These are phyloP conservation scores for Xylariaceae sp. DNA, from an alignment of 2,329 filamentous ascomycete genomes.

Conservation along the genomic window DNA sequence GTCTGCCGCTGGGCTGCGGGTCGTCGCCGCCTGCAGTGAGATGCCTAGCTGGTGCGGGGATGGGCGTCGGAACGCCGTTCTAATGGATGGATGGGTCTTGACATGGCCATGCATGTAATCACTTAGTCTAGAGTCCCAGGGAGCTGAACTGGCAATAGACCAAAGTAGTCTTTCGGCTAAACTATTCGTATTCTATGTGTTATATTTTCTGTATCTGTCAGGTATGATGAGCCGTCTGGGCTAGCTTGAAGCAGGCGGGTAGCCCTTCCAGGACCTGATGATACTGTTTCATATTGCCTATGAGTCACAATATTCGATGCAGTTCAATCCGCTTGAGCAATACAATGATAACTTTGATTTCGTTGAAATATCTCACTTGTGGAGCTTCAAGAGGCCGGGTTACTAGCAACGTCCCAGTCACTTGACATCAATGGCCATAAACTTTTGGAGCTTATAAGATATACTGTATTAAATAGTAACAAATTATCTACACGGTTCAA, in stretches of 20 bases:
- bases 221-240: background rate
- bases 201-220: background rate
- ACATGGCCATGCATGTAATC: background rate
- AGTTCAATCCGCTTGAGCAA: no score
- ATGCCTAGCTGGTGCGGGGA: background rate
- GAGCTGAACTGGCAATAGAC: background rate
- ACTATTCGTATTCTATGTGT: background rate
- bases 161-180: background rate
- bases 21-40: background rate
- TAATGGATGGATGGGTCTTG: background rate
- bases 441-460: no score
- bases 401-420: no score
- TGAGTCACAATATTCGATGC: no score
- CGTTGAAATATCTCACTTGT: no score
- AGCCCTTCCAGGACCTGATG: no score
- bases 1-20: background rate
- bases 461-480: no score
- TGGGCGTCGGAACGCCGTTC: background rate
- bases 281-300: no score
- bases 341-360: no score
- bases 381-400: no score
- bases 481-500: no score
- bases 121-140: background rate
- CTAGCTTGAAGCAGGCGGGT: background rate
- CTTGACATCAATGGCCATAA: no score